Percentiles rank a stretch among this genome's conserved stretches.
These are phyloP conservation scores for Mycena citricolor DNA, from an alignment of 1,284 basidiomycete genomes.

Conservation along the genomic window DNA sequence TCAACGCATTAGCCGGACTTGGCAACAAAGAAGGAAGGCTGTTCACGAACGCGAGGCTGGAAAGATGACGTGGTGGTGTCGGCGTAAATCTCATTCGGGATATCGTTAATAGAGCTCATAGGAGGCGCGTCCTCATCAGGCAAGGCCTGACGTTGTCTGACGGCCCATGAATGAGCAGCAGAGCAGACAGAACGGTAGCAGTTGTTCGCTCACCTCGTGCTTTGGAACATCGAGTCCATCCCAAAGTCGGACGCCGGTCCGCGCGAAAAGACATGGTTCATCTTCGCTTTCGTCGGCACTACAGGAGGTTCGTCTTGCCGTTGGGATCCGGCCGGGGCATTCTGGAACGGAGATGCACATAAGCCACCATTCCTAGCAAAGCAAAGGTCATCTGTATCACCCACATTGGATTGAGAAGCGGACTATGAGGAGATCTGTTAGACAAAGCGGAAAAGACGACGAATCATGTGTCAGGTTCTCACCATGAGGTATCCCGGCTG, in stretches of 20 bases:
- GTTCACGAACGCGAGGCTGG: conserved; percentile 47
- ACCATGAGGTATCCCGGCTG: conserved; percentile 78
- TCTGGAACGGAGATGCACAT: conserved; percentile 33
- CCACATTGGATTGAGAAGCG: conserved; percentile 56
- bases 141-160: conserved; percentile 56
- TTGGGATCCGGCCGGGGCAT: conserved; percentile 54
- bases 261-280: conserved; percentile 64
- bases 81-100: conserved; percentile 55
- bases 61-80: conserved; percentile 41
- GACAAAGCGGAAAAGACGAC: neutral
- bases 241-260: conserved; percentile 67
- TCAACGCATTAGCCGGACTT: no score
- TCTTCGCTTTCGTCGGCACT: conserved; percentile 74
- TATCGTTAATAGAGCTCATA: conserved; percentile 66
- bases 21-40: conserved; percentile 25
- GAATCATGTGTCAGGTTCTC: conserved; percentile 8
- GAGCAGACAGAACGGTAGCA: conserved; percentile 2
- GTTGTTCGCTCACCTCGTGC: conserved; percentile 46
- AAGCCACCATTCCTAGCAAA: conserved; percentile 8
- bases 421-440: conserved; percentile 41
- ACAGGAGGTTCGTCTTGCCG: conserved; percentile 67
- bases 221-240: conserved; percentile 79
- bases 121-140: conserved; percentile 76
- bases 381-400: conserved; percentile 10
- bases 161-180: neutral